Percentiles rank a stretch among this genome's conserved stretches.
Evolutionary conservation across 2,329 filamentous ascomycete genomes (phyloP).

Genomic region (Volutella citrinella): DNA sequence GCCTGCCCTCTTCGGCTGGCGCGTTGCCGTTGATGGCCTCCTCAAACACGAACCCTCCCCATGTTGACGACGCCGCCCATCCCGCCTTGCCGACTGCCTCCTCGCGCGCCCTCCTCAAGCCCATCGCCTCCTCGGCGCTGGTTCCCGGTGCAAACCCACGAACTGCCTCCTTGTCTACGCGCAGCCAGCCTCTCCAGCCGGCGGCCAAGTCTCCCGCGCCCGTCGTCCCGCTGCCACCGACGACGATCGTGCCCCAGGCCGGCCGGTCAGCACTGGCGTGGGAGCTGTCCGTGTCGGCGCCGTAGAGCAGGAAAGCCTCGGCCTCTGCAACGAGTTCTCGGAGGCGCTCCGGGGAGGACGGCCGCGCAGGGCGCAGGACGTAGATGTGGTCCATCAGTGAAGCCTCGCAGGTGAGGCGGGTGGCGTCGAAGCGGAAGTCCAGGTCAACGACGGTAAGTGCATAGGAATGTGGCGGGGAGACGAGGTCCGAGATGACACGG

Average conservation of each 20-base stretch:
- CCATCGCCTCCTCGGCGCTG: conserved; percentile 44
- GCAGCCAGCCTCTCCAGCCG: conserved; percentile 49
- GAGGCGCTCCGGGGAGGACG: conserved; percentile 24
- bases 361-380: conserved; percentile 41
- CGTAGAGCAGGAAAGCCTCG: conserved; percentile 51
- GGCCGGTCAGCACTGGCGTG: conserved; percentile 43
- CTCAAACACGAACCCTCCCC: conserved; percentile 47
- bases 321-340: conserved; percentile 38
- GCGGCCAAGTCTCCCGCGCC: conserved; percentile 31
- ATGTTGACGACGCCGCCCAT: conserved; percentile 47
- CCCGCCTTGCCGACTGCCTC: conserved; percentile 39
- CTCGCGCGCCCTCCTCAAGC: conserved; percentile 37
- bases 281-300: conserved; percentile 18
- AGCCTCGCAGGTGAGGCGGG: conserved; percentile 37
- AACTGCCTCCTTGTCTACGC: conserved; percentile 43
- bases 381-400: conserved; percentile 49
- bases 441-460: conserved; percentile 54
- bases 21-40: conserved; percentile 9
- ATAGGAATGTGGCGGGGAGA: conserved; percentile 45
- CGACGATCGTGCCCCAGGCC: conserved; percentile 58
- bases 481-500: conserved; percentile 48
- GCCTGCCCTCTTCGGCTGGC: background rate
- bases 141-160: conserved; percentile 36
- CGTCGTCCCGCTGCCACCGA: conserved; percentile 45
- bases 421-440: conserved; percentile 53